Evolutionary conservation across 257 asterid species (phyloP), one percentile per base, ranked within the genome.

Genomic region (Cordia subcordata): DNA sequence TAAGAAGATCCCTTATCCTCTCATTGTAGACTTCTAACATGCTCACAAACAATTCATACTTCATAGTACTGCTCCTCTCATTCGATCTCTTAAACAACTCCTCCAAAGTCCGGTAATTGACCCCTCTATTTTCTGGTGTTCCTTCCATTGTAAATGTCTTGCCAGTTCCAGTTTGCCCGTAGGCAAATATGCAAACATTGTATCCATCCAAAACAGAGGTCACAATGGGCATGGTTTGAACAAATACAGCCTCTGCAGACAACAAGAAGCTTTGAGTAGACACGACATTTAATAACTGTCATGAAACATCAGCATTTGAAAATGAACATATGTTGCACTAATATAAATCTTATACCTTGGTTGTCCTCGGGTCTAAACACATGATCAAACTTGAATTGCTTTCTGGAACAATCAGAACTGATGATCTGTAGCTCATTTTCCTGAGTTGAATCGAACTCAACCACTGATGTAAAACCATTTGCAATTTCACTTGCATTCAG

Each of bases 1-100:
- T 76, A 62, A 89, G 81, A 63, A 93, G 96, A 72, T 93, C 97
- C 73, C 87, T 77, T 71, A 93, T 93, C 85, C 86, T 93, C 77
- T 93, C 99, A 71, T 93, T 93, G 83, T 93, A 93, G 58, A 93
- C 97, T 77, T 93, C 97, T 68, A 93, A 66, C 96, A 93, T 93
- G 84, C 99, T 93, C 60, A 93, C 97, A 60, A 72, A 77, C 82
- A 89, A 70, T 54, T 86, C 92, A 65, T 82, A 85, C 68, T 68
- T 85, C 85, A 85, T 78, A 47, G 72, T 72, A 54, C 83, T 68
- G 77, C 85, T 81, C 68, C 96, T 81, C 67, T 78, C 89, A 35
- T 68, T 50, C 14, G 97, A 84, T 61, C 83, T 42, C 71, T 79
- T 85, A 64, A 93, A 93, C 54, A 93, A 77, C 76, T 82, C 86